Base-by-base conservation (phyloP, 1,139 yeast species). In the Saccharomyces hybrid region DNA sequence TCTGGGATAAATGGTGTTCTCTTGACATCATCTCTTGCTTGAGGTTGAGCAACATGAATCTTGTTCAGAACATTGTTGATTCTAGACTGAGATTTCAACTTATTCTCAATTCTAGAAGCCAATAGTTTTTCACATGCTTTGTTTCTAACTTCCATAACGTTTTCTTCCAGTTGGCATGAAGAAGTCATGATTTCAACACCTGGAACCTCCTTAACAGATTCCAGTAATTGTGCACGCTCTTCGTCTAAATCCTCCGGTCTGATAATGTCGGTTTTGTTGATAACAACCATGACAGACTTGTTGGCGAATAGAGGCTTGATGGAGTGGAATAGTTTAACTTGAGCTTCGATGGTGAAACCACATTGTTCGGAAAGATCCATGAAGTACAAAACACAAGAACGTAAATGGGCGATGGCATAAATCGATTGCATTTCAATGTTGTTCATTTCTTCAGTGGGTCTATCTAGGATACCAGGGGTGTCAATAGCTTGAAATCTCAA, bases 381-480 rank as follows among this genome's bases (percentile, higher is more conserved):
- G 69, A 93, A 93, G 76, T 95, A 93, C 67, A 95, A 75, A 50
- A 93, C 96, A 73, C 97, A 89, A 26, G 98, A 90, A 70, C 99
- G 83, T 73, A 93, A 83, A 74, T 93, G 99, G 44, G 99, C 99
- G 79, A 93, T 89, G 58, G 99, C 99, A 69, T 95, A 93, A 69
- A 93, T 91, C 55, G 96, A 86, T 77, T 93, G 99, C 99, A 93
- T 93, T 78, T 93, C 99, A 73, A 93, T 95, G 75, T 95, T 93
- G 78, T 91, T 95, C 99, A 93, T 95, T 72, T 93, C 98, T 73
- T 93, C 99, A 50, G 98, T 90, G 58, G 99, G 99, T 74, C 98
- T 86, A 74, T 93, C 99, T 71, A 93, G 78, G 68, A 93, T 91
- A 78, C 99, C 99, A 29, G 99, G 99, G 34, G 99, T 93, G 74